phyloP scores from a whole-genome alignment of 768 basidiomycete species.

The Serendipita indica region DNA sequence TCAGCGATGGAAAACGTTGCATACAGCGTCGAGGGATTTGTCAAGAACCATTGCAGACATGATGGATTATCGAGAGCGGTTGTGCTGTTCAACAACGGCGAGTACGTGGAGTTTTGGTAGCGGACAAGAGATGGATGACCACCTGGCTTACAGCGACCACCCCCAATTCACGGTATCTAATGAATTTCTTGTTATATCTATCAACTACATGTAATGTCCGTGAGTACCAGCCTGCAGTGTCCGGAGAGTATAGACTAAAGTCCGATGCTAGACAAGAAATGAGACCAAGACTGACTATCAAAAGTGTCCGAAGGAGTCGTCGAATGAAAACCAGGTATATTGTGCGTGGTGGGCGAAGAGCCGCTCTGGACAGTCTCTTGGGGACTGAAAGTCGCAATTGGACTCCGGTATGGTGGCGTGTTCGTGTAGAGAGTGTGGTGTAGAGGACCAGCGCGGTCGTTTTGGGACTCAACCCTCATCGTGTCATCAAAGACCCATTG shows the following conservation, averaged over 20 bases:
- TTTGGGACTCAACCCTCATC: slow-evolving; percentile 2
- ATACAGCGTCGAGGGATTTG: slow-evolving; percentile 70
- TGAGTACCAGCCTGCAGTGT: no score
- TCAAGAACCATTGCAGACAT: slow-evolving; percentile 37
- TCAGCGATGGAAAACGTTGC: slow-evolving; percentile 19
- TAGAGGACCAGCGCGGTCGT: not conserved
- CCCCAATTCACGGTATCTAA: no score
- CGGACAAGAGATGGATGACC: not conserved
- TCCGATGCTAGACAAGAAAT: slow-evolving; percentile 1
- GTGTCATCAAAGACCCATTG: not conserved
- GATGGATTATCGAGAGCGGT: not conserved
- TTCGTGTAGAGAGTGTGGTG: not conserved
- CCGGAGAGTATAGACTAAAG: no score
- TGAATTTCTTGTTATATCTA: not conserved
- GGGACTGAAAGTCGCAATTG: not conserved
- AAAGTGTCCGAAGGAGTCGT: not conserved
- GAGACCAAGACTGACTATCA: not conserved
- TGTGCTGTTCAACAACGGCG: not conserved
- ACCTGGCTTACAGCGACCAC: no score
- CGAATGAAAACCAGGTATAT: not conserved
- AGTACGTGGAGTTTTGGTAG: not conserved
- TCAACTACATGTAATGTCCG: not conserved
- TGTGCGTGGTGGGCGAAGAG: not conserved
- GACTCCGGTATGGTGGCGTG: not conserved
- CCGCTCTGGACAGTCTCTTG: no score